These are phyloP conservation scores for Bauhinia variegata DNA, from an alignment of 306 rosid genomes.

Conservation along the genomic window DNA sequence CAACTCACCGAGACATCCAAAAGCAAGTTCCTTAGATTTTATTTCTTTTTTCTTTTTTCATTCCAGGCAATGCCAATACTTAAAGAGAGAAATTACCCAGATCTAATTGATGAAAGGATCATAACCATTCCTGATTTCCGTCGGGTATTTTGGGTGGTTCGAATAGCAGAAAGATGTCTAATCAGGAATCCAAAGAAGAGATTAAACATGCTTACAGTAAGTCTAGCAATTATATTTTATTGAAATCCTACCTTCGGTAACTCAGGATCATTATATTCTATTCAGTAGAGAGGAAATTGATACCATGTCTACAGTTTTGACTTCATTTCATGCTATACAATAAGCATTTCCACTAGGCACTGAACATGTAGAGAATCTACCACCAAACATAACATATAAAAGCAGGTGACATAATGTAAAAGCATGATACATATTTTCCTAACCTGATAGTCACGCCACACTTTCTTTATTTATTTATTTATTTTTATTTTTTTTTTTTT, in stretches of 20 bases:
- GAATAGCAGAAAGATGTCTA: conserved; percentile 80
- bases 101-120: conserved; percentile 67
- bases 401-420: too few relatives aligned
- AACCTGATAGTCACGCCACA: not conserved
- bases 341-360: not conserved
- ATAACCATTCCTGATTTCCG: conserved; percentile 54
- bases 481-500: too few relatives aligned
- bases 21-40: not conserved
- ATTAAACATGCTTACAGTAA: conserved; percentile 60
- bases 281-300: too few relatives aligned
- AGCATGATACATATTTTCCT: not conserved
- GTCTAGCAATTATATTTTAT: not conserved
- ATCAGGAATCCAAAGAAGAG: conserved; percentile 71
- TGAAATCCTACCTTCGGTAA: not conserved
- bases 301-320: not conserved
- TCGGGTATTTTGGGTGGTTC: conserved; percentile 84
- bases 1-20: too few relatives aligned
- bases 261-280: not conserved
- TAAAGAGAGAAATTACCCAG: conserved; percentile 84
- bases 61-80: conserved; percentile 87
- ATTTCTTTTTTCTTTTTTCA: conserved; percentile 1
- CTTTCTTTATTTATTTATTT: too few relatives aligned
- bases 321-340: not conserved
- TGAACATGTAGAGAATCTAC: not conserved
- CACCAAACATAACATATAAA: not conserved